These are phyloP conservation scores for Francoa sonchifolia DNA, from an alignment of 441 rosid genomes.

Conservation along the genomic window DNA sequence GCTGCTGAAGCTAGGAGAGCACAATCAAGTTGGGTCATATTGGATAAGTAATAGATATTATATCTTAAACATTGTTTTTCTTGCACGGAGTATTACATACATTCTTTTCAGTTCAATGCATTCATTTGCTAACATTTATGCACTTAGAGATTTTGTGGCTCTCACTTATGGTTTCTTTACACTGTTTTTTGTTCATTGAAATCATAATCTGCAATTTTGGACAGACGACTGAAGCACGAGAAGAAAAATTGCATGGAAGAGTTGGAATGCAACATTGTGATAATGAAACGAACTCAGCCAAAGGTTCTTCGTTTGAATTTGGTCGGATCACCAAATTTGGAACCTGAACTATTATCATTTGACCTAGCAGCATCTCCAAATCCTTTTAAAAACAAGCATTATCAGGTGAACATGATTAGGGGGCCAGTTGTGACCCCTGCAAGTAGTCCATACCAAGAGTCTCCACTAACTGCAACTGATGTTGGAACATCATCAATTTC, in stretches of 20 bases:
- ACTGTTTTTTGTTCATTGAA: conserved; percentile 10
- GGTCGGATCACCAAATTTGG: conserved; percentile 52
- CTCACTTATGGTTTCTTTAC: background rate
- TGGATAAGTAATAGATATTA: conserved; percentile 65
- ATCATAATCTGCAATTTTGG: conserved; percentile 14
- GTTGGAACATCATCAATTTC: conserved; percentile 89
- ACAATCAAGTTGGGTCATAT: conserved; percentile 81
- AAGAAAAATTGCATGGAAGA: conserved; percentile 78
- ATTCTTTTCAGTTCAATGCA: background rate
- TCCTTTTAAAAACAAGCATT: conserved; percentile 26
- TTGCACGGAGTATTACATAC: background rate
- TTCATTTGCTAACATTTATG: conserved; percentile 3
- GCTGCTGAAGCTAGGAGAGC: conserved; percentile 80
- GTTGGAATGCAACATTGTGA: conserved; percentile 89
- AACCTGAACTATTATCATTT: conserved; percentile 30
- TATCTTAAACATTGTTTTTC: background rate
- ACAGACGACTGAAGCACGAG: conserved; percentile 76
- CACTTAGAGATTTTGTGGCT: background rate
- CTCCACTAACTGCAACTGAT: conserved; percentile 83
- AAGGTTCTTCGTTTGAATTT: conserved; percentile 88
- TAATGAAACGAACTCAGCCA: conserved; percentile 78
- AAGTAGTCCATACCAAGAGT: conserved; percentile 91
- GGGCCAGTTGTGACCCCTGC: conserved; percentile 85
- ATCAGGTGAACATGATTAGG: conserved; percentile 34
- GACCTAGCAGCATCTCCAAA: conserved; percentile 33